Evolutionary conservation across 164 flowering plant species (phyloP), one percentile per base, ranked within the genome.

Genomic region (Magnolia changhungtana): DNA sequence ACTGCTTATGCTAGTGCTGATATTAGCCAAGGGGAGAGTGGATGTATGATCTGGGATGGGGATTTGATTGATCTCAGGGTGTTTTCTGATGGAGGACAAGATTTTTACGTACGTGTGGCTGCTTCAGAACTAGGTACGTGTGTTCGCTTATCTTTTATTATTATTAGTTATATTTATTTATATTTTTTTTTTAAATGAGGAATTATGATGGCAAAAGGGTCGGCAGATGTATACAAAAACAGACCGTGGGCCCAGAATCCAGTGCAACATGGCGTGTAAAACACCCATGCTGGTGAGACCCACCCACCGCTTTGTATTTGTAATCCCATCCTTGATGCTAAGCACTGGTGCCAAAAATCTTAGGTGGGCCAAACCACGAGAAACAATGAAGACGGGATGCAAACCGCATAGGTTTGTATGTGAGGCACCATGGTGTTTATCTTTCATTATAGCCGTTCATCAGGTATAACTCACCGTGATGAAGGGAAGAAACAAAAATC

Each of bases 31-130:
- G 81, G 72, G 1, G 83, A 82, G 7, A 82, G 79, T 75, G 87
- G 87, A 7, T 85, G 87, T 66, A 21, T 77, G 20, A 27, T 71
- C 1, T 83, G 85, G 87, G 79, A 58, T 31, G 80, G 78, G 0
- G 82, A 80, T 27, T 67, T 85, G 72, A 31, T 78, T 19, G 84
- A 85, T 55, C 78, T 80, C 0, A 74, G 78, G 75, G 67, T 31
- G 45, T 68, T n/a, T 51, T 3, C 29, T 49, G 74, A 3, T 24
- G 55, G 50, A 61, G 84, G 78, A 19, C 79, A 85, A 11, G 77
- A 80, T 63, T 13, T 83, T 2, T 83, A 71, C 55, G 21, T 83
- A 11, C 58, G 84, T 27, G 63, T 80, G 79, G 82, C 78, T 31
- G 75, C 82, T 19, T 79, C 84, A 9, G 70, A 67, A 29, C 70